phyloP scores from a whole-genome alignment of 129 eudicot genomes.

The Chrysanthemum lavandulifolium region DNA sequence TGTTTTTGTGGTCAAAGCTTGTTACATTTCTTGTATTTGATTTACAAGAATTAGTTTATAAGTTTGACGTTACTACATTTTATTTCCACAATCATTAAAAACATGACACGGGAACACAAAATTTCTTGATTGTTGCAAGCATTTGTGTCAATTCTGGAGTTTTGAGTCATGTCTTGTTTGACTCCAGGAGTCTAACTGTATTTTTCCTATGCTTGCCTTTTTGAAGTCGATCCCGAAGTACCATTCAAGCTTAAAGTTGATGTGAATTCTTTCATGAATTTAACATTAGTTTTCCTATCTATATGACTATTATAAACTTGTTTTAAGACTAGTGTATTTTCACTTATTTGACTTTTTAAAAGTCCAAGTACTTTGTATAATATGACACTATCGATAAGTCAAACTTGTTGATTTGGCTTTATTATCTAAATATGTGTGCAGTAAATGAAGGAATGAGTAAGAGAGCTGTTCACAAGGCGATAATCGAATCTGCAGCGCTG shows the following conservation, averaged over 20 bases:
- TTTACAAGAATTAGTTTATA: not conserved
- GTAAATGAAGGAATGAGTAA: slow-evolving; percentile 78
- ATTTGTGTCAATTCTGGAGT: slow-evolving; percentile 9
- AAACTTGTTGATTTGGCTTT: slow-evolving; percentile 13
- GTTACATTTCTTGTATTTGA: not conserved
- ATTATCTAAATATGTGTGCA: slow-evolving; percentile 32
- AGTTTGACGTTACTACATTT: not conserved
- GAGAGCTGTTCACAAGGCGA: slow-evolving; percentile 81
- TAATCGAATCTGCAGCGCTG: slow-evolving; percentile 72
- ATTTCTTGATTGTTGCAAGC: not conserved
- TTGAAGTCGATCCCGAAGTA: not conserved
- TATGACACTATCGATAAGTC: not conserved
- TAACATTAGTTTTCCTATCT: not conserved
- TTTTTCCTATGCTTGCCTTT: not conserved
- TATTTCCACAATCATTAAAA: not conserved
- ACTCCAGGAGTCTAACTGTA: slow-evolving; percentile 8
- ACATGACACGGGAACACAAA: not conserved
- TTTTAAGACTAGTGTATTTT: slow-evolving; percentile 1
- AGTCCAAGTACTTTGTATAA: not conserved
- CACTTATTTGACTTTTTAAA: slow-evolving; percentile 12
- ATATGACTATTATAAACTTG: not conserved
- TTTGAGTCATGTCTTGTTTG: slow-evolving; percentile 7
- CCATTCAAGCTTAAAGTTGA: not conserved
- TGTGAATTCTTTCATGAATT: not conserved
- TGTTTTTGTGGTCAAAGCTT: slow-evolving; percentile 13